A percentile compares a stretch with the other conserved stretches of the same genome.
phyloP scores from a whole-genome alignment of 306 rosid species.

The Malus asiatica region DNA sequence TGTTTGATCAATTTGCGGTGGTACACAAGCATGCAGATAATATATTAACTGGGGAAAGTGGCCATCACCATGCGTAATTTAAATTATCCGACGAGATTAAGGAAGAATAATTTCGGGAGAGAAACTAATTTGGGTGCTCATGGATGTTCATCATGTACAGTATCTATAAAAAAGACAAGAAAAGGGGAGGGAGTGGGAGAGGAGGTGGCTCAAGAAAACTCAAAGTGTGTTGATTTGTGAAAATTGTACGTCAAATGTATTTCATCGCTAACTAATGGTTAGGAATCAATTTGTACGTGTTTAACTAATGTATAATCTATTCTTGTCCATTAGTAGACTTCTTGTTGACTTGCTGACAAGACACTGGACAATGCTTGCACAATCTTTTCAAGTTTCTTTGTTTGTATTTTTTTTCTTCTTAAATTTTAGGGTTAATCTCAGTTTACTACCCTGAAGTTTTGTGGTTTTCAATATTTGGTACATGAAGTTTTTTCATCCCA shows the following conservation, averaged over 20 bases:
- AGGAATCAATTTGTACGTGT: background rate
- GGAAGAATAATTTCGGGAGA: background rate
- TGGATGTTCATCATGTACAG: background rate
- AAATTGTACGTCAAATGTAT: background rate
- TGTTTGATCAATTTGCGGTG: constrained; percentile 18
- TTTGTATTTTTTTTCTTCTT: too few relatives aligned
- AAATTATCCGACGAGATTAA: background rate
- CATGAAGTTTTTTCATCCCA: too few relatives aligned
- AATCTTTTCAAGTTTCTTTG: background rate
- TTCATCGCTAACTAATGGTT: background rate
- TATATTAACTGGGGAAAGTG: background rate
- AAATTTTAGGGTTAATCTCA: too few relatives aligned
- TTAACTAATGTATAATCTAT: background rate
- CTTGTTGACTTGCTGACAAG: background rate
- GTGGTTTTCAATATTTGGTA: too few relatives aligned
- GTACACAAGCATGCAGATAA: background rate
- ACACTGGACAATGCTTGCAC: background rate
- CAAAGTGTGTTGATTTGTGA: background rate
- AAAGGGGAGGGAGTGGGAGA: background rate
- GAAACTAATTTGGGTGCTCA: background rate
- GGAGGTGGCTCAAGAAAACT: background rate
- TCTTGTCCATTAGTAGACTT: background rate
- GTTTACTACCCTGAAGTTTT: too few relatives aligned
- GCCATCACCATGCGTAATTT: background rate
- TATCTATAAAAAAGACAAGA: background rate